Percentiles rank a stretch among this genome's conserved stretches.
Evolutionary conservation across 1,139 yeast genomes (phyloP).

Genomic region (Meyerozyma carpophila): DNA sequence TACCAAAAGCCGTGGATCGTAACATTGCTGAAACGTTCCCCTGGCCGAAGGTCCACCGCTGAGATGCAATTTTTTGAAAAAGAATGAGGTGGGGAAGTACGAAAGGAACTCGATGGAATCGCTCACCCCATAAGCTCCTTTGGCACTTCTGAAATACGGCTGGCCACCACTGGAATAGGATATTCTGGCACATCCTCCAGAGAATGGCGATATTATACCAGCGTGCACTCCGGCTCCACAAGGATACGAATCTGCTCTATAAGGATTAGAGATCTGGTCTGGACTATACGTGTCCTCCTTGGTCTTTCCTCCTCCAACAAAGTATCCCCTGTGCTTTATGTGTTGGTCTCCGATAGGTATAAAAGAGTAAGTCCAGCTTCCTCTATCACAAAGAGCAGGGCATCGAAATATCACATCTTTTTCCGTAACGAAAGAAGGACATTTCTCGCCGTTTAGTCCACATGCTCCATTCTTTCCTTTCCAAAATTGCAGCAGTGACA

Average conservation of each 20-base stretch:
- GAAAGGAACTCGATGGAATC: conserved; percentile 61
- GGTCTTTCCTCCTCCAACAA: conserved; percentile 67
- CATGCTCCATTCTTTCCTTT: conserved; percentile 69
- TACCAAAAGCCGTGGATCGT: conserved; percentile 61
- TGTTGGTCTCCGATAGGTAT: conserved; percentile 66
- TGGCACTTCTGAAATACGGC: conserved; percentile 36
- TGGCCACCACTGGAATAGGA: conserved; percentile 53
- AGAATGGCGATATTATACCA: conserved; percentile 64
- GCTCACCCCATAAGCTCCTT: conserved; percentile 46
- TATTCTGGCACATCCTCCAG: conserved; percentile 79
- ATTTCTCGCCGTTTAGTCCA: conserved; percentile 62
- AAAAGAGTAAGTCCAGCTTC: conserved; percentile 73
- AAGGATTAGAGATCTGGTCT: conserved; percentile 45
- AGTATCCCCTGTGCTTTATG: conserved; percentile 66
- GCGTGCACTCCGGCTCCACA: conserved; percentile 92
- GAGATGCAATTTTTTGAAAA: conserved; percentile 35
- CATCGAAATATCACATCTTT: conserved; percentile 63
- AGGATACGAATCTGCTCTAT: conserved; percentile 82
- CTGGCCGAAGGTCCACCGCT: neutral
- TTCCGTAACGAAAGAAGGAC: conserved; percentile 39
- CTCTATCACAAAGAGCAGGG: conserved; percentile 83
- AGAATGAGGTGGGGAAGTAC: conserved; percentile 70
- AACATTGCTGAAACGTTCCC: conserved; percentile 40
- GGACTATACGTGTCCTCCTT: conserved; percentile 10
- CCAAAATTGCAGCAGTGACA: conserved; percentile 47